Evolutionary conservation across 2,329 filamentous ascomycete genomes (phyloP), one percentile per base, ranked within the genome.

Genomic region (Penicillium sp.): DNA sequence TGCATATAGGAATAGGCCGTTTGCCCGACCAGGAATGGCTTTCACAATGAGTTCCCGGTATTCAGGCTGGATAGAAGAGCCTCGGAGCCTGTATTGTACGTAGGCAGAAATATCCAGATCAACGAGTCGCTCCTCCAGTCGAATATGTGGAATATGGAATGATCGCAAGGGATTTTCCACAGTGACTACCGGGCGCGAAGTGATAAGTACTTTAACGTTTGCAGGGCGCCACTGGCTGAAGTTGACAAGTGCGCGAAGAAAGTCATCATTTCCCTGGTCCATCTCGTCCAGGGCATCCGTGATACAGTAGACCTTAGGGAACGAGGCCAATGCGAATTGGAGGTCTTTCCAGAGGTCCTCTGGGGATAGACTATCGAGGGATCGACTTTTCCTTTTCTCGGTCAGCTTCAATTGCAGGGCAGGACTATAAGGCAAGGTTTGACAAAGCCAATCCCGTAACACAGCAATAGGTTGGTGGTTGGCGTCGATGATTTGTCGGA

Each of bases 271-370:
- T 0, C 67, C 73, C 9, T n/a, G 64, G 39, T 79, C 75, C 73
- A 82, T 80, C 62, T 82, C 80, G 57, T 82, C 80, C 2, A 82
- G 67, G 0, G 78, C 78, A 58, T 81, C 79, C 0, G 70, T 69
- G 2, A 82, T 67, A 33, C 73, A 76, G 50, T 75, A 81, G 0
- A 70, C 75, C 29, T 57, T 42, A 33, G 39, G 19, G 14, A 42
- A 4, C 16, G 13, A 33, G 19, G 23, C 19, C 33, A 31, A 50
- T 19, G n/a, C 33, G 21, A 42, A 23, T 44, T 16, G 2, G 11
- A 42, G 23, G 23, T 27, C 29, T 6, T 2, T 60, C 54, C 13
- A 68, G 50, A 21, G 42, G 13, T 53, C 21, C 3, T 19, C 44
- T 19, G 44, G 39, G 25, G 35, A 48, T 7, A 50, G 35, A 50